Base-by-base conservation (phyloP, 257 asterid genomes). In the Solanum chmielewskii region DNA sequence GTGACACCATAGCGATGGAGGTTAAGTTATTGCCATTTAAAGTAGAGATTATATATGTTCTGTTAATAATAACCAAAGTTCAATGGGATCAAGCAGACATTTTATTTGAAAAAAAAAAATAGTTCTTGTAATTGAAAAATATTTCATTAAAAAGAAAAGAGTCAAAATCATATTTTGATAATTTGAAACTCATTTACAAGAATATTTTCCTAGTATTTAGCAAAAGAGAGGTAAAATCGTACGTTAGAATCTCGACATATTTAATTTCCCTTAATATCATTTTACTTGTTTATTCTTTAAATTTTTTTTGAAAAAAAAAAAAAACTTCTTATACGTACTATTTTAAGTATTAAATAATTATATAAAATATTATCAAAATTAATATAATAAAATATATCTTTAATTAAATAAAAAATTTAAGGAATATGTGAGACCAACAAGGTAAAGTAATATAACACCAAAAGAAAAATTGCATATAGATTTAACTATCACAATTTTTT, bases 251-350 rank as follows among this genome's bases (percentile, higher is more conserved):
- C n/a, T 20, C 64, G n/a, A 56, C 64, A 56, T 56, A 56, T 20
- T 56, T 20, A 41, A 3, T 37, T 41, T 41, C 44, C 44, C 11
- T 41, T 41, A 37, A 2, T 18, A 23, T 60, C 14, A 59, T 59
- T 21, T 23, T 21, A 60, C 69, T 60, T 60, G 12, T 60, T 60
- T 6, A 60, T 60, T 52, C 7, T 52, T 15, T 33, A 33, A 52
- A 2, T 15, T 49, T 52, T 35, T 35, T 35, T 35, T 5, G 1
- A 0, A 5, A 35, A 35, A 49, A 49, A 16, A 49, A 3, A 16
- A 15, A 49, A 2, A 0, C 0, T 15, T 6, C 6, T 1, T 16
- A 16, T 9, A 52, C 0, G 0, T 52, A 18, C 1, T 60, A 60
- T 23, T 60, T 10, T 60, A 0, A 60, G 0, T 60, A 60, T 23